Evolutionary conservation across 169 alveolate species (phyloP), one percentile per base, ranked within the genome.

Genomic region (Plasmodium fragile): DNA sequence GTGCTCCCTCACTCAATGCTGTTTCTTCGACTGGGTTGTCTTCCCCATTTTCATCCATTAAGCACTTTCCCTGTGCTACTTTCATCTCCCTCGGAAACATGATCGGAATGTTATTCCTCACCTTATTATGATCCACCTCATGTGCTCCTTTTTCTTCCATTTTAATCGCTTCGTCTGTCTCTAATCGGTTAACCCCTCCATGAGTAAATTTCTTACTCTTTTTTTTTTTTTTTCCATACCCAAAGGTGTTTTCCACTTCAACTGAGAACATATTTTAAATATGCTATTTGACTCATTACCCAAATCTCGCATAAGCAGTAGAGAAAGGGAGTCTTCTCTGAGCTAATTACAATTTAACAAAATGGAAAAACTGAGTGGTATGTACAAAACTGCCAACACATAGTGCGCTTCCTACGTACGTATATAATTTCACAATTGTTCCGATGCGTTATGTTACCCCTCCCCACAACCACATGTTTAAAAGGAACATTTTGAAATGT

Each of bases 221-320:
- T 18, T 83, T 83, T 10, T 83, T 83, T 10, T 83, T 70, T 53
- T 83, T 83, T 41, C 11, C 71, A 70, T 70, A 83, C 28, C 69
- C 79, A 52, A 69, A 22, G 32, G 82, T 25, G 49, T 83, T 83
- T 69, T 83, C 92, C 75, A 34, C 43, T 70, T 83, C 82, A 71
- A 69, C 34, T 65, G 82, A 22, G 45, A 83, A 83, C 92, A 83
- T 83, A 18, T 83, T 65, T 65, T 65, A 25, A 16, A 22, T 65
- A 28, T 25, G 75, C 7, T 65, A 1, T 65, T 65, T 65, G 36
- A 65, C 5, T 65, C 75, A 65, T 65, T 65, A n/a, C 30, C 75
- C 75, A 65, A 65, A 65, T 22, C 7, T 49, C 18, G 36, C 36
- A 65, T 25, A 39, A 28, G 39, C 11, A 65, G 75, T 28, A 16